Percentiles rank a stretch among this genome's conserved stretches.
phyloP scores from a whole-genome alignment of 2,329 filamentous ascomycete genomes.

The Fusarium sp. region DNA sequence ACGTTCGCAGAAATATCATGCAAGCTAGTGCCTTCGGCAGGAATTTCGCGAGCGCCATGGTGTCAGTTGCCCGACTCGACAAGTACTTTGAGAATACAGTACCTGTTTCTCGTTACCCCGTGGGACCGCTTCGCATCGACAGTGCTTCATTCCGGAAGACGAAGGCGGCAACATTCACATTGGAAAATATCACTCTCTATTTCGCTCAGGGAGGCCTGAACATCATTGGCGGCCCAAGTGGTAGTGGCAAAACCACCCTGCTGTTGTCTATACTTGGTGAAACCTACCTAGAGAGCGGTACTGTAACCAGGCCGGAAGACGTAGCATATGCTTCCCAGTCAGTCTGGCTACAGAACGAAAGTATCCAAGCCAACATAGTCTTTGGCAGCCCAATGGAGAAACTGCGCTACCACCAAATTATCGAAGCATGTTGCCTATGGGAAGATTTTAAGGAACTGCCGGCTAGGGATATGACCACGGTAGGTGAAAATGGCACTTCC shows the following conservation, averaged over 20 bases:
- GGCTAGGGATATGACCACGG: slow-evolving; percentile 64
- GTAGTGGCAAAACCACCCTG: slow-evolving; percentile 70
- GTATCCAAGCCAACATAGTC: slow-evolving; percentile 67
- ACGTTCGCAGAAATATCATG: slow-evolving; percentile 65
- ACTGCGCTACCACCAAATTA: slow-evolving; percentile 66
- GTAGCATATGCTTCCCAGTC: slow-evolving; percentile 70
- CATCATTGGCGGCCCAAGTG: slow-evolving; percentile 67
- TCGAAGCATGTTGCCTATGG: slow-evolving; percentile 67
- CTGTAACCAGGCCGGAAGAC: slow-evolving; percentile 63
- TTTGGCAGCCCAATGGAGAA: slow-evolving; percentile 66
- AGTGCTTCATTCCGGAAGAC: slow-evolving; percentile 63
- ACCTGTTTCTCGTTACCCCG: slow-evolving; percentile 62
- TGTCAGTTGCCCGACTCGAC: slow-evolving; percentile 66
- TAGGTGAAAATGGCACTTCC: slow-evolving; percentile 68
- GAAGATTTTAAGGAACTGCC: slow-evolving; percentile 66
- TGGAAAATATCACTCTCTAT: slow-evolving; percentile 63
- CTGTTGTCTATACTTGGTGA: slow-evolving; percentile 68
- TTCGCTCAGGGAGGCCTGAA: slow-evolving; percentile 69
- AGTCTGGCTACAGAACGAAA: slow-evolving; percentile 70
- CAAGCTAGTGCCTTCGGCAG: slow-evolving; percentile 61
- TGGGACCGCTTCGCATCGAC: slow-evolving; percentile 63
- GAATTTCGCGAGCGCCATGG: slow-evolving; percentile 53
- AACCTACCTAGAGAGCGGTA: slow-evolving; percentile 63
- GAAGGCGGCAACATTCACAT: slow-evolving; percentile 63
- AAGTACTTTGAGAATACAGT: slow-evolving; percentile 66